Percentiles rank a stretch among this genome's conserved stretches.
Conservation (phyloP, 257 asterid species). For the Penstemon newberryi region DNA sequence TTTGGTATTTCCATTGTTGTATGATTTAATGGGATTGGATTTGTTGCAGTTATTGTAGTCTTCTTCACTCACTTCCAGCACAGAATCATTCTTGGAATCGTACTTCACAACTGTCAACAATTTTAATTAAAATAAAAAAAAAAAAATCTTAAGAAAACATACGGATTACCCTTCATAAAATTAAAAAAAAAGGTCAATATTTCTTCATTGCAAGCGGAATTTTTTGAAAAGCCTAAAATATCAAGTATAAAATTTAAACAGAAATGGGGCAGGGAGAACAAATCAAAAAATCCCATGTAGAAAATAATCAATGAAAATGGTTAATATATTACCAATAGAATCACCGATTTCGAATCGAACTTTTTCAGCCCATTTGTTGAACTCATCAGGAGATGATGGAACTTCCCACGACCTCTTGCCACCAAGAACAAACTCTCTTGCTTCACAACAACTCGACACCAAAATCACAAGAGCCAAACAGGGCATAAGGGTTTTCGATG, state of each 20-base stretch:
- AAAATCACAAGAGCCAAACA: too few relatives aligned
- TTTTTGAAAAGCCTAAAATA: too few relatives aligned
- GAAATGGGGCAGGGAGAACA: background rate
- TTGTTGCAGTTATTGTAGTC: constrained; percentile 51
- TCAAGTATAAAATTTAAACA: too few relatives aligned
- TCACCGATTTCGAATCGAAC: constrained; percentile 59
- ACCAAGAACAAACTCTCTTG: constrained; percentile 40
- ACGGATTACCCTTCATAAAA: too few relatives aligned
- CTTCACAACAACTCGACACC: constrained; percentile 30
- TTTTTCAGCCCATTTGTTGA: constrained; percentile 49
- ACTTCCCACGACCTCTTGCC: constrained; percentile 44
- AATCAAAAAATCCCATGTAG: background rate
- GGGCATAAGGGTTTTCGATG: too few relatives aligned
- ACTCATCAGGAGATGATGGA: constrained; percentile 51
- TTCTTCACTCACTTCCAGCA: constrained; percentile 45
- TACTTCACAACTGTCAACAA: constrained; percentile 50
- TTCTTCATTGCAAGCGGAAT: too few relatives aligned
- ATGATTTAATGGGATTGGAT: constrained; percentile 40
- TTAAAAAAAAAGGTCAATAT: too few relatives aligned
- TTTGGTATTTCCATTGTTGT: constrained; percentile 45
- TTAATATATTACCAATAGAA: constrained; percentile 42
- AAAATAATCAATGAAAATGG: background rate
- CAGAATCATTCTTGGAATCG: constrained; percentile 47
- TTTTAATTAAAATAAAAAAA: background rate
- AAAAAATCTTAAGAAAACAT: background rate